Evolutionary conservation across 352 stramenopile genomes (phyloP).

Genomic region (Globisporangium cederbergense): DNA sequence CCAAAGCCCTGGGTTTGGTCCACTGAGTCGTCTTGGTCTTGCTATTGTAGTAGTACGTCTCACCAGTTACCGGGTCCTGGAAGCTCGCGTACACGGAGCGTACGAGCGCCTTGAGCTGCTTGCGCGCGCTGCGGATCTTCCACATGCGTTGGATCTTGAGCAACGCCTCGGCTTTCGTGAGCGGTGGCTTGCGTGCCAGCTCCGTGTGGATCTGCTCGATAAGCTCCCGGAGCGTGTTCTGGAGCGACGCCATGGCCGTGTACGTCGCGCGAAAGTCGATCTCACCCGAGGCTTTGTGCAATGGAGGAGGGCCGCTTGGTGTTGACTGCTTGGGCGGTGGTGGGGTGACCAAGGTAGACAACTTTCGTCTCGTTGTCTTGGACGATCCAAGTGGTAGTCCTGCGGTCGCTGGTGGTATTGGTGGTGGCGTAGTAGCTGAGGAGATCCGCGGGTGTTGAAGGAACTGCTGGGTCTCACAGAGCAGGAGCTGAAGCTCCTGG

Average conservation of each 20-base stretch:
- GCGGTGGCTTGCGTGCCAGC: slow-evolving; percentile 31
- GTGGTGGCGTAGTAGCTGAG: neutral
- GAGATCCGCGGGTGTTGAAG: slow-evolving; percentile 9
- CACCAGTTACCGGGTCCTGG: slow-evolving; percentile 51
- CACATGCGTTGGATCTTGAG: slow-evolving; percentile 77
- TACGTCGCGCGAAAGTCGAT: slow-evolving; percentile 49
- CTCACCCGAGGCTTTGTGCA: neutral
- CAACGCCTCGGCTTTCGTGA: slow-evolving; percentile 57
- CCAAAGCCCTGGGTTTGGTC: slow-evolving; percentile 52
- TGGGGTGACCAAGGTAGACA: neutral
- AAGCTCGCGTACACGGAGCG: slow-evolving; percentile 57
- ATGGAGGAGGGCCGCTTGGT: neutral
- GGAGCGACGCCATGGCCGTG: slow-evolving; percentile 31
- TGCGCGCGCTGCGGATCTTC: slow-evolving; percentile 60
- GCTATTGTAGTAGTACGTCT: slow-evolving; percentile 83
- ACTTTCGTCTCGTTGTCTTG: slow-evolving; percentile 3
- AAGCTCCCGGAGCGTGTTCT: slow-evolving; percentile 38
- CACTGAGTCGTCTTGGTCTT: slow-evolving; percentile 64
- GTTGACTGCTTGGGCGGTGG: neutral
- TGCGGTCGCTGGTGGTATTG: neutral
- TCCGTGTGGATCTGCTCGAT: slow-evolving; percentile 46
- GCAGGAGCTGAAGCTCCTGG: slow-evolving; percentile 50
- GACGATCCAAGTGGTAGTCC: neutral
- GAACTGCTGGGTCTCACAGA: slow-evolving; percentile 46
- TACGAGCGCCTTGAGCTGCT: slow-evolving; percentile 59